Base-by-base conservation (phyloP, 2,329 filamentous ascomycete genomes). In the Ophiostoma montium region DNA sequence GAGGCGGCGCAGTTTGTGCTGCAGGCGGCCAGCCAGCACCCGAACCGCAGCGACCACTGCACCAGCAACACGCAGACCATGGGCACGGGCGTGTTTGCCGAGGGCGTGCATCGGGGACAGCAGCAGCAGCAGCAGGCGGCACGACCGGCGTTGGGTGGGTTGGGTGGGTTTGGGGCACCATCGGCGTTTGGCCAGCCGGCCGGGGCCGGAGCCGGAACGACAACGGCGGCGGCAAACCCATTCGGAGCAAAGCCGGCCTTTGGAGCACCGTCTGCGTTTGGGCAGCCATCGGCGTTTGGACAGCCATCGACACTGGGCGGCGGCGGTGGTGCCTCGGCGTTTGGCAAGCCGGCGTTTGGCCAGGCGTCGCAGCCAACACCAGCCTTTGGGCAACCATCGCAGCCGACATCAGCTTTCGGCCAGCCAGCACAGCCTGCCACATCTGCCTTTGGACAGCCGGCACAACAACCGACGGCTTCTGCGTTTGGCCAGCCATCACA, bases 1-100 rank as follows among this genome's bases (percentile, higher is more conserved):
- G 84, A 80, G 3, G 88, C 89, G 1, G 71, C 84, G 41, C 73
- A 79, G 49, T 92, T 82, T 59, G 67, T 92, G 13, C 59, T 81
- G 10, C 72, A 78, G 5, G 77, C 74, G 19, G 76, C 75, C 48
- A 78, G 84, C 48, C 75, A 78, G 36, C 85, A 87, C 57, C 86
- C 86, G 1, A 94, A 92, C 59, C 75, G 86, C 36, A 67, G 74
- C 47, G 84, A 89, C 55, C 70, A 81, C 18, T 76, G 74, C 62
- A 67, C 70, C 49, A 65, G 70, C 54, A 65, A 65, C 43, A 68
- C 62, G 35, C 55, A 60, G 0, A 63, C 67, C n/a, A 63, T 63
- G 8, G 66, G 67, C 0, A 69, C 65, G 50, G 69, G 70, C 42
- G 61, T 66, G 44, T 76, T 75, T 53, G 59, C 62, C 0, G 65